Conservation (phyloP, 2,329 filamentous ascomycete species). For the Ophiostoma sp. region DNA sequence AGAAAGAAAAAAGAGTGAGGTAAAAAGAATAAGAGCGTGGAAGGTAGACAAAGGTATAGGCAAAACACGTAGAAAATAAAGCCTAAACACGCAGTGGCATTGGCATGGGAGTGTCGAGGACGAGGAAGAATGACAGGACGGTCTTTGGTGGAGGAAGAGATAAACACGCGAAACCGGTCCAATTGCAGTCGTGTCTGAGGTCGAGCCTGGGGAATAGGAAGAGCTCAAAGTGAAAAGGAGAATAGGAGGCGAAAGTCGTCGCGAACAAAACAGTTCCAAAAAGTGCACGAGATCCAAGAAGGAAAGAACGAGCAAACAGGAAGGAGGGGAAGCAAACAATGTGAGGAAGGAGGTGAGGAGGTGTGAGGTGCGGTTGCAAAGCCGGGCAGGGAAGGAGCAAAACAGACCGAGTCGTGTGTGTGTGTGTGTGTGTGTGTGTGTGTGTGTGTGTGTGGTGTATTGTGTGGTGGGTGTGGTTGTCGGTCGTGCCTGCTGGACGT, state of each 20-base stretch:
- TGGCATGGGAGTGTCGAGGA: conserved; percentile 23
- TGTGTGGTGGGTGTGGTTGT: not conserved
- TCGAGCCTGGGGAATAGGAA: not conserved
- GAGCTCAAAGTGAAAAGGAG: not conserved
- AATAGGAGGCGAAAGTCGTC: not conserved
- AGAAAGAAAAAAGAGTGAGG: not conserved
- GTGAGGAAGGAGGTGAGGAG: conserved; percentile 14
- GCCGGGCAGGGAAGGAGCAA: conserved; percentile 20
- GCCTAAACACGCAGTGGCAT: conserved; percentile 25
- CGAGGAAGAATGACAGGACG: conserved; percentile 25
- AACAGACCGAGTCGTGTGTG: conserved; percentile 17
- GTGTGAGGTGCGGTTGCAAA: not conserved
- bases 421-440: not conserved
- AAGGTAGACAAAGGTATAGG: not conserved
- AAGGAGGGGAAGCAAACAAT: conserved; percentile 16
- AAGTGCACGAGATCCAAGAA: conserved; percentile 12
- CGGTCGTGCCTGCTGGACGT: conserved; percentile 14
- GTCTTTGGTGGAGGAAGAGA: conserved; percentile 12
- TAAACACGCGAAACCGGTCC: conserved; percentile 25
- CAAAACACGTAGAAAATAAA: conserved; percentile 21
- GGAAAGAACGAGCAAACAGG: not conserved
- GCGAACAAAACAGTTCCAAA: conserved; percentile 13
- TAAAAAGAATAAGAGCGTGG: not conserved
- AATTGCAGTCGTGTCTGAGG: conserved; percentile 14
- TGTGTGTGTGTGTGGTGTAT: not conserved